A percentile compares a stretch with the other conserved stretches of the same genome.
These are phyloP conservation scores for Talaromyces sp. DNA, from an alignment of 2,329 filamentous ascomycete species.

Conservation along the genomic window DNA sequence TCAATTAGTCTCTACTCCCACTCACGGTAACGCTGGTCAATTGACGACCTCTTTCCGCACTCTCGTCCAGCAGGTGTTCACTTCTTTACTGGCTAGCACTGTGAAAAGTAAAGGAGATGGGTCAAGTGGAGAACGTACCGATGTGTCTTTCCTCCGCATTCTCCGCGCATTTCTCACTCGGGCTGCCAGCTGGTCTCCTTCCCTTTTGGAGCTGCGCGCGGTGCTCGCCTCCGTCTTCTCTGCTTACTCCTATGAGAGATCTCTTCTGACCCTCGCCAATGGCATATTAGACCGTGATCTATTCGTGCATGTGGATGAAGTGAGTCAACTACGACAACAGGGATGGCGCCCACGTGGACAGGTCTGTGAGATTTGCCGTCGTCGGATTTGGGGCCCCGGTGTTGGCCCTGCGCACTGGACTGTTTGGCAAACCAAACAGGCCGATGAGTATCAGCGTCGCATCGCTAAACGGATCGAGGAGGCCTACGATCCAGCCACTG, in stretches of 20 bases:
- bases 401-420: conserved; percentile 76
- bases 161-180: conserved; percentile 84
- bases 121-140: conserved; percentile 44
- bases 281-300: conserved; percentile 84
- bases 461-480: conserved; percentile 33
- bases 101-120: conserved; percentile 50
- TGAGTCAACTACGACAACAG: conserved; percentile 72
- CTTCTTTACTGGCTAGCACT: conserved; percentile 76
- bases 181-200: conserved; percentile 79
- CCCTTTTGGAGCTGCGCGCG: conserved; percentile 79
- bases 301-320: conserved; percentile 78
- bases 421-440: conserved; percentile 70
- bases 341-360: conserved; percentile 90
- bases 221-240: conserved; percentile 90
- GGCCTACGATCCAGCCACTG: conserved; percentile 29
- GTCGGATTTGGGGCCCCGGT: conserved; percentile 85
- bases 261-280: conserved; percentile 81
- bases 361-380: conserved; percentile 82
- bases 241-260: conserved; percentile 93
- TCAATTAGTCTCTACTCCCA: conserved; percentile 10
- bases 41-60: conserved; percentile 70
- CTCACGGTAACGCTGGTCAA: conserved; percentile 39
- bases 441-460: conserved; percentile 34
- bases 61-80: conserved; percentile 88
- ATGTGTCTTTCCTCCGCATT: conserved; percentile 83